Evolutionary conservation across 139 green algal species (phyloP).

Genomic region (Pseudopediastrum boryanum): DNA sequence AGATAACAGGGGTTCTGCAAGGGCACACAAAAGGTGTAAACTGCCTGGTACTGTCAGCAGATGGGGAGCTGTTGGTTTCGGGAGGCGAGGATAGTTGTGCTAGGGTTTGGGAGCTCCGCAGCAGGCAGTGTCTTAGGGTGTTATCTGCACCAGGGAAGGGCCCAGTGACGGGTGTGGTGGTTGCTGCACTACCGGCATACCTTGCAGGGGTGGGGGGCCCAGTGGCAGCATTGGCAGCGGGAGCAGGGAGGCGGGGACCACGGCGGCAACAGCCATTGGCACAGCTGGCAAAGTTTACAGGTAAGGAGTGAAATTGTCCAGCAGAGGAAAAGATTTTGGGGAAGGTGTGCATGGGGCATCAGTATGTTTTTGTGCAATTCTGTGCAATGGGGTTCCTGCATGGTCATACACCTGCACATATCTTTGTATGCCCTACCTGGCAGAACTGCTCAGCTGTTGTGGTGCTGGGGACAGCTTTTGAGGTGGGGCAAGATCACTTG

Average conservation of each 20-base stretch:
- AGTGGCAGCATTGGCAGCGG: neutral
- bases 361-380: neutral
- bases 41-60: conserved; percentile 52
- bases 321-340: neutral
- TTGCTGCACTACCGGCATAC: conserved; percentile 52
- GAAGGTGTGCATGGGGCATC: neutral
- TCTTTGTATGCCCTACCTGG: neutral
- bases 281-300: conserved; percentile 65
- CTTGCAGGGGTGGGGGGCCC: conserved; percentile 34
- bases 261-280: conserved; percentile 68
- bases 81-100: conserved; percentile 71
- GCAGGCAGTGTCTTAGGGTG: conserved; percentile 65
- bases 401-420: neutral
- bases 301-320: neutral
- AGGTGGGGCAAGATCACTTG: no score
- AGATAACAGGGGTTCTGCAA: conserved; percentile 19
- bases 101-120: conserved; percentile 80
- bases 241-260: conserved; percentile 43
- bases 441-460: neutral
- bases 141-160: conserved; percentile 57
- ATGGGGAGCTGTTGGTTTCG: conserved; percentile 69
- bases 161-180: conserved; percentile 63
- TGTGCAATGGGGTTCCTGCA: neutral
- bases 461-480: neutral
- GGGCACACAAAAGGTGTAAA: conserved; percentile 65